These are phyloP conservation scores for Pyrus betulifolia DNA, from an alignment of 306 rosid genomes.

Conservation along the genomic window DNA sequence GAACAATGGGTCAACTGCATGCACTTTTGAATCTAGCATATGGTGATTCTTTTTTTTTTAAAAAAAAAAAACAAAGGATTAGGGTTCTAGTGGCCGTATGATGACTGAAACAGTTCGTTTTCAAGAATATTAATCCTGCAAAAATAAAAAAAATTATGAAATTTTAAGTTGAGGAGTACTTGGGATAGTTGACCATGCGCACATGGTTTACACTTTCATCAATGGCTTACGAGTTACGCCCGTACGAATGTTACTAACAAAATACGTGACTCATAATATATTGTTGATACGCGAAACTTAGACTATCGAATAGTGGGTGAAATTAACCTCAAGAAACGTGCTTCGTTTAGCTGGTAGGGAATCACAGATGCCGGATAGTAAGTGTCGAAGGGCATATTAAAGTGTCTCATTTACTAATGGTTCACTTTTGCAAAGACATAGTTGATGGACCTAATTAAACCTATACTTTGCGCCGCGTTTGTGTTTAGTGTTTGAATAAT, in stretches of 20 bases:
- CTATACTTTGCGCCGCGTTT: neutral
- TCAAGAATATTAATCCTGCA: neutral
- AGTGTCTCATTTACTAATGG: neutral
- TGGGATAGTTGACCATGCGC: no score
- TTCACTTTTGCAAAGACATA: no score
- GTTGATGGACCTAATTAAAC: no score
- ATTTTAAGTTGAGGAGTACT: neutral
- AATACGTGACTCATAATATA: neutral
- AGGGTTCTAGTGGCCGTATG: neutral
- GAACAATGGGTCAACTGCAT: conserved; percentile 1
- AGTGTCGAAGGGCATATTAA: neutral
- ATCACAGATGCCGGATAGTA: neutral
- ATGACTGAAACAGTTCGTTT: neutral
- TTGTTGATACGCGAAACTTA: no score
- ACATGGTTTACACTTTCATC: no score
- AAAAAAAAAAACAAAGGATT: neutral
- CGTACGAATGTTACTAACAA: neutral
- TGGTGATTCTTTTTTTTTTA: neutral
- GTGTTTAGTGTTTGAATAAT: neutral
- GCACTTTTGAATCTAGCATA: neutral
- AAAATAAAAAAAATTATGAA: no score
- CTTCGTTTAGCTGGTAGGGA: neutral
- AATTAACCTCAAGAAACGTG: neutral
- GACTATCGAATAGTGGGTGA: no score
- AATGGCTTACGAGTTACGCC: no score